Evolutionary conservation across 1,284 basidiomycete genomes (phyloP).

Genomic region (Dichomitus squalens): DNA sequence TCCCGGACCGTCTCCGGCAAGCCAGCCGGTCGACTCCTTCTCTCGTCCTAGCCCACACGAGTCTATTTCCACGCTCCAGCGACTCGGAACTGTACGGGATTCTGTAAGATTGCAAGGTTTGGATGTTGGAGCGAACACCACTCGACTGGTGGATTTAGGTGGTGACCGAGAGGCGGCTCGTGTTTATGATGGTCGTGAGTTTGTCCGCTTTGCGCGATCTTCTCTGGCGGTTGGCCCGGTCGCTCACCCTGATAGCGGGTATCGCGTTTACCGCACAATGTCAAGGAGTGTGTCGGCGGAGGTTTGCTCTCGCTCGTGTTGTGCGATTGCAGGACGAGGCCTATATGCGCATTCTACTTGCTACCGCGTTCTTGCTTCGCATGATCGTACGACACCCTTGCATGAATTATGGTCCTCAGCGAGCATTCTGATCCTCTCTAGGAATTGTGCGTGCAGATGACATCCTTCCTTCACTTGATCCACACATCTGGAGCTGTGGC

Average conservation of each 20-base stretch:
- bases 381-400: no score
- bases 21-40: not conserved
- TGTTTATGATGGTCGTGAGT: not conserved
- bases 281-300: not conserved
- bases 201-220: not conserved
- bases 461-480: no score
- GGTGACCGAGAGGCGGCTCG: not conserved
- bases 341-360: no score
- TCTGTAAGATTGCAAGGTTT: not conserved
- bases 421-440: no score
- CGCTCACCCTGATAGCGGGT: no score
- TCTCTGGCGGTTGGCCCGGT: not conserved
- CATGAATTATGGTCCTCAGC: no score
- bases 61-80: not conserved
- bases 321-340: not conserved
- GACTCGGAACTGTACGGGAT: not conserved
- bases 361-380: no score
- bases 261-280: no score
- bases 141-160: not conserved
- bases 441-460: no score
- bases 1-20: not conserved
- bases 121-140: not conserved
- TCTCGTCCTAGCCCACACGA: not conserved
- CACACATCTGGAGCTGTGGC: no score
- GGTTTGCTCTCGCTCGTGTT: not conserved